These are phyloP conservation scores for Pelagomonas calceolata DNA, from an alignment of 108 stramenopile species.

Conservation along the genomic window DNA sequence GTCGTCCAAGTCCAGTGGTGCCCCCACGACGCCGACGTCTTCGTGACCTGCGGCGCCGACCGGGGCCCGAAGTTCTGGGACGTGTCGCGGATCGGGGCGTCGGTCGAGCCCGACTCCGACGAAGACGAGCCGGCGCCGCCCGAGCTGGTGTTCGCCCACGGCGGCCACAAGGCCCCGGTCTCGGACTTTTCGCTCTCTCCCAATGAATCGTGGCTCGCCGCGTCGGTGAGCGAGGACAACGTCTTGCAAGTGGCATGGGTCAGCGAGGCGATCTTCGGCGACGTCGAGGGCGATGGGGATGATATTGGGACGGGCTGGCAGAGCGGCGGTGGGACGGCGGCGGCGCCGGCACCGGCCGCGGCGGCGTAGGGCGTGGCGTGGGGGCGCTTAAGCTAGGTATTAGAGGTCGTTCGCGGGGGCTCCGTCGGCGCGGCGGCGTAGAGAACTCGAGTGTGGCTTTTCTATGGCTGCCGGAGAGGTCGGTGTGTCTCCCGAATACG, in stretches of 20 bases:
- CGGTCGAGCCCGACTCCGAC: slow-evolving; percentile 64
- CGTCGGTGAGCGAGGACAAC: background rate
- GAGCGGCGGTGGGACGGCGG: too few relatives aligned
- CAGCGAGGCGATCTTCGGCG: too few relatives aligned
- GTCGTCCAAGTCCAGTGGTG: slow-evolving; percentile 81
- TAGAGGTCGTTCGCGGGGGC: too few relatives aligned
- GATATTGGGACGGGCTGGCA: too few relatives aligned
- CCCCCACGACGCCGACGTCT: slow-evolving; percentile 67
- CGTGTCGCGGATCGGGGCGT: slow-evolving; percentile 73
- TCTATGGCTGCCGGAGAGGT: too few relatives aligned
- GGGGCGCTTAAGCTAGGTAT: too few relatives aligned
- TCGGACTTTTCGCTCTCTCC: slow-evolving; percentile 44
- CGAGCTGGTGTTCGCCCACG: slow-evolving; percentile 93
- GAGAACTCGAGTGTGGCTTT: too few relatives aligned
- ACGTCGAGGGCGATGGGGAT: too few relatives aligned
- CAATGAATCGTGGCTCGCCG: background rate
- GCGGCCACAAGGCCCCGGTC: slow-evolving; percentile 86
- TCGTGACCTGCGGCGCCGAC: slow-evolving; percentile 78
- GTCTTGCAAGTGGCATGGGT: background rate
- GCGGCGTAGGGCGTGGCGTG: too few relatives aligned
- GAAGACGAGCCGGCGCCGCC: slow-evolving; percentile 91
- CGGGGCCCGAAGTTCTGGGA: slow-evolving; percentile 89
- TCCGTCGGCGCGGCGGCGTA: too few relatives aligned
- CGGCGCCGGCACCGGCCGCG: too few relatives aligned
- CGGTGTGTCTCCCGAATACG: too few relatives aligned